Conservation (phyloP, 2,329 filamentous ascomycete genomes). For the Stachybotrys elegans region DNA sequence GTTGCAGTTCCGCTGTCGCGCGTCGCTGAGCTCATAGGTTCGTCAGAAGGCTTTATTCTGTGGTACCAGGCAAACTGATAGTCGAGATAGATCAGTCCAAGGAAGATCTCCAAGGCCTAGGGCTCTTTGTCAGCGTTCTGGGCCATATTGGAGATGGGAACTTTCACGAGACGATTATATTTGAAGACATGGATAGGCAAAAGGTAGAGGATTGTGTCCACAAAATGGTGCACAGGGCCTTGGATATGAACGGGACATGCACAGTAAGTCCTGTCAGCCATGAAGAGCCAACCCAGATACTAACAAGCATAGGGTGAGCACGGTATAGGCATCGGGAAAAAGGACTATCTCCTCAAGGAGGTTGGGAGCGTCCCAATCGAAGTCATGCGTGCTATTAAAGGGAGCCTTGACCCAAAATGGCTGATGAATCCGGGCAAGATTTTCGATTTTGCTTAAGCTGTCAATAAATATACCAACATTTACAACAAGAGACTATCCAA, state of each 20-base stretch:
- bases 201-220: slow-evolving; percentile 57
- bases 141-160: slow-evolving; percentile 73
- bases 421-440: slow-evolving; percentile 9
- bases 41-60: too few relatives aligned
- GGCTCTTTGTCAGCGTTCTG: slow-evolving; percentile 60
- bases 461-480: too few relatives aligned
- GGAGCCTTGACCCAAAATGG: slow-evolving; percentile 72
- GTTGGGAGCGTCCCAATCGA: slow-evolving; percentile 58
- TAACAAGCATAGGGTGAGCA: slow-evolving; percentile 69
- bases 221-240: slow-evolving; percentile 63
- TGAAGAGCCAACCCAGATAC: too few relatives aligned
- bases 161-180: slow-evolving; percentile 54
- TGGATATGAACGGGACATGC: slow-evolving; percentile 67
- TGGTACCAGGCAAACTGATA: too few relatives aligned
- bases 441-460: slow-evolving; percentile 4
- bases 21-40: slow-evolving; percentile 61
- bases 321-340: slow-evolving; percentile 63
- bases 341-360: slow-evolving; percentile 54
- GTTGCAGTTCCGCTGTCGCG: slow-evolving; percentile 68
- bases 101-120: slow-evolving; percentile 52
- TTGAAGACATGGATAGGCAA: slow-evolving; percentile 43
- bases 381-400: slow-evolving; percentile 62
- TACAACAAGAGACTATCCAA: too few relatives aligned
- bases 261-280: too few relatives aligned
- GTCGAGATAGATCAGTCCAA: slow-evolving; percentile 62